A percentile compares a stretch with the other conserved stretches of the same genome.
Evolutionary conservation across 257 asterid species (phyloP).

Genomic region (Gynochthodes officinalis): DNA sequence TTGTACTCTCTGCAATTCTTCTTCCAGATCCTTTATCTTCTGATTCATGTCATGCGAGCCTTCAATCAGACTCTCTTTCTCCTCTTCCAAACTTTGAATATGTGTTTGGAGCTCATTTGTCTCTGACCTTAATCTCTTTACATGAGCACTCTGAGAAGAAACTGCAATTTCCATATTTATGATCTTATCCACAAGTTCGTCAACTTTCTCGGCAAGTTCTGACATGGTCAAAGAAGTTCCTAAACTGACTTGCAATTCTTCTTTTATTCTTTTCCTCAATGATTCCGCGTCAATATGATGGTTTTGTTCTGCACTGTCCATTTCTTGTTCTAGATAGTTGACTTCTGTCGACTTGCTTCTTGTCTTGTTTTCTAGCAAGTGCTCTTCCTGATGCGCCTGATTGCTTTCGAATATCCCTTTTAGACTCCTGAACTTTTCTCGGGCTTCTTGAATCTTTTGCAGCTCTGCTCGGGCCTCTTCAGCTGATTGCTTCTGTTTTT

Average conservation of each 20-base stretch:
- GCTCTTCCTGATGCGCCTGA: constrained; percentile 11
- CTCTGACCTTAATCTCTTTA: constrained; percentile 37
- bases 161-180: constrained; percentile 32
- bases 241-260: constrained; percentile 22
- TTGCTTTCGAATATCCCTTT: constrained; percentile 21
- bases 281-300: constrained; percentile 18
- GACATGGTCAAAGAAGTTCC: constrained; percentile 27
- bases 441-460: constrained; percentile 32
- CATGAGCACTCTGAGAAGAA: constrained; percentile 37
- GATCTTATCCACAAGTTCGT: constrained; percentile 41
- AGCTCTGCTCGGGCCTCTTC: constrained; percentile 27
- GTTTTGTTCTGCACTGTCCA: constrained; percentile 14
- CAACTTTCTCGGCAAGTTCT: constrained; percentile 42
- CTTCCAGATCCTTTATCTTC: constrained; percentile 37
- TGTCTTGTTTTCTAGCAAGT: constrained; percentile 15
- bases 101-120: constrained; percentile 31
- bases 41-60: constrained; percentile 28
- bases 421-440: constrained; percentile 26
- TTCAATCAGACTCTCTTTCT: constrained; percentile 28
- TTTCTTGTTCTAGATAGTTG: constrained; percentile 17
- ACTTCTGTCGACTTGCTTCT: constrained; percentile 1
- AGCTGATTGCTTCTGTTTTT: constrained; percentile 27
- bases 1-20: constrained; percentile 33
- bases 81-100: constrained; percentile 25
- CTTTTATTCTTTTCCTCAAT: constrained; percentile 20